A percentile compares a stretch with the other conserved stretches of the same genome.
These are phyloP conservation scores for Pontederia crassipes DNA, from an alignment of 176 grass and related monocot species.

Conservation along the genomic window DNA sequence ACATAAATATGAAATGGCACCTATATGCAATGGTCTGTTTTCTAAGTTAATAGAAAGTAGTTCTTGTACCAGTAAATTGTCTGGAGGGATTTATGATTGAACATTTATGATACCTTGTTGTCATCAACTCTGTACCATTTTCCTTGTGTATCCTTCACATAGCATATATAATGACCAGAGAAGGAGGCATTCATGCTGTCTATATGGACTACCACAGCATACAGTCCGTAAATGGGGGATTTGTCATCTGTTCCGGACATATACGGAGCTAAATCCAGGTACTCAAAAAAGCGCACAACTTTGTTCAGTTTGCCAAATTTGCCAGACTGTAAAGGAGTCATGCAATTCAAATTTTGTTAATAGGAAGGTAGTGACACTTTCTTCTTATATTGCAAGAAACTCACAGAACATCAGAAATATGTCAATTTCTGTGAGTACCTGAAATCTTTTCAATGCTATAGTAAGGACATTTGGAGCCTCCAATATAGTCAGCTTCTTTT, in stretches of 20 bases:
- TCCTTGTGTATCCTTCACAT: slow-evolving; percentile 62
- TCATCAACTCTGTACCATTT: slow-evolving; percentile 78
- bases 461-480: slow-evolving; percentile 28
- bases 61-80: too few relatives aligned
- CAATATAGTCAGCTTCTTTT: slow-evolving; percentile 30
- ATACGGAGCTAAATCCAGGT: slow-evolving; percentile 57
- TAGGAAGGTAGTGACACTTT: too few relatives aligned
- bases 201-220: slow-evolving; percentile 80
- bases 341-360: neutral
- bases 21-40: too few relatives aligned
- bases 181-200: slow-evolving; percentile 51
- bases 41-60: too few relatives aligned
- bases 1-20: too few relatives aligned
- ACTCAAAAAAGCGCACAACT: slow-evolving; percentile 44
- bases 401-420: neutral
- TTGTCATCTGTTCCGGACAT: slow-evolving; percentile 59
- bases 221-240: slow-evolving; percentile 63
- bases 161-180: slow-evolving; percentile 90
- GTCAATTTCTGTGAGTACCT: slow-evolving; percentile 4
- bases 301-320: slow-evolving; percentile 69
- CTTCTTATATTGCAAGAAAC: too few relatives aligned
- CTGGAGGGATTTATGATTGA: neutral
- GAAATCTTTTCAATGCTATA: slow-evolving; percentile 25
- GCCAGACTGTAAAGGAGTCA: slow-evolving; percentile 50
- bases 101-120: slow-evolving; percentile 42